Percentiles rank a stretch among this genome's conserved stretches.
phyloP scores from a whole-genome alignment of 192 early-diverging fungal species.

The Umbelopsis sp. region DNA sequence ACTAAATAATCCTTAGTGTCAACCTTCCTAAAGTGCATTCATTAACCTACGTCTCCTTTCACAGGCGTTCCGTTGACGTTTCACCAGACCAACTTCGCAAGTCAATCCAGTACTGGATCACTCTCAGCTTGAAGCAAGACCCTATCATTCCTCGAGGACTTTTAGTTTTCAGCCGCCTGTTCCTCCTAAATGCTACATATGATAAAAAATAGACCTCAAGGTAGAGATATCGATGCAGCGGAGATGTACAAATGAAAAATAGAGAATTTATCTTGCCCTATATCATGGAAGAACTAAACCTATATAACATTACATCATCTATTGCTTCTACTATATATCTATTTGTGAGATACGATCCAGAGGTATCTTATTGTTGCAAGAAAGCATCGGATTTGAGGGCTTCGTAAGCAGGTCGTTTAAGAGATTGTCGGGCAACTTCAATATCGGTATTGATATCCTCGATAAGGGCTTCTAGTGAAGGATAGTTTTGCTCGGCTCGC shows the following conservation, averaged over 20 bases:
- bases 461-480: constrained; percentile 78
- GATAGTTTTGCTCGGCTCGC: constrained; percentile 84
- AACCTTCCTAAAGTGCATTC: not conserved
- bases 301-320: not conserved
- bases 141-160: constrained; percentile 36
- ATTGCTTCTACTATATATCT: not conserved
- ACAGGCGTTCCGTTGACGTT: constrained; percentile 42
- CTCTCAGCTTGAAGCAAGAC: constrained; percentile 34
- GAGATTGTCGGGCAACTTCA: constrained; percentile 62
- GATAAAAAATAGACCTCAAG: constrained; percentile 1
- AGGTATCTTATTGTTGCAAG: constrained; percentile 28
- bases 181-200: constrained; percentile 52
- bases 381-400: constrained; percentile 43
- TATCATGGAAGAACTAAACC: not conserved
- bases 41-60: not conserved
- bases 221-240: not conserved
- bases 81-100: constrained; percentile 41
- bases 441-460: constrained; percentile 89
- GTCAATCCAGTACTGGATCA: constrained; percentile 50
- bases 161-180: constrained; percentile 56
- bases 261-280: not conserved
- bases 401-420: constrained; percentile 58
- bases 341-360: not conserved
- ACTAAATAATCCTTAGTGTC: too few relatives aligned
- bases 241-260: not conserved